Evolutionary conservation across 306 rosid species (phyloP), one percentile per base, ranked within the genome.

Genomic region (Lathyrus tuberosus): DNA sequence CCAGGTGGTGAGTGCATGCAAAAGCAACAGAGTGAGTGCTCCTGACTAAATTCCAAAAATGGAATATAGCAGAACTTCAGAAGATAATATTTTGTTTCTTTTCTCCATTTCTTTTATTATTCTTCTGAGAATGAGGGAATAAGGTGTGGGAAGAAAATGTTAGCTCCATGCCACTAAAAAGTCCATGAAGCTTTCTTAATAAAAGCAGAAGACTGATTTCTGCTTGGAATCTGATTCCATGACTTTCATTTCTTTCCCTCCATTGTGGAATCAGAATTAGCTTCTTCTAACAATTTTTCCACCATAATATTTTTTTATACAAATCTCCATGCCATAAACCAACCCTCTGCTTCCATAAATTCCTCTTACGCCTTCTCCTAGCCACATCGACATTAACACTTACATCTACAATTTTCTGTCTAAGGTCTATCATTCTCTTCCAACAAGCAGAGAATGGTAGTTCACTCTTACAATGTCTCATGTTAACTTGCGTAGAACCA

Each of bases 261-360:
- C 79, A 67, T 75, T 70, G 81, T 82, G 86, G 76, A 72, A 56
- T 79, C 42, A 4, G 78, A 82, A 82, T 78, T 75, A 67, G 81
- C 76, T 82, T 78, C 77, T 64, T 66, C 60, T 67, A 16, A 35
- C 62, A 14, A 42, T 65, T 65, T 63, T 46, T 59, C 56, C 16
- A 51, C 54, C 35, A 53, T 68, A 71, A 53, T 76, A 70, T 51
- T 75, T 60, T 78, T 71, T 18, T 67, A 18, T 17, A 70, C 62
- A 46, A 53, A 61, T 53, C 62, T 33, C 76, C 46, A 7, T 20
- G 26, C 51, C 71, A 54, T 69, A 64, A 74, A 13, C 54, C 47
- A 51, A 15, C 67, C 30, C 62, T 66, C 47, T 44, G 51, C 78
- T 22, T 28, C 81, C 64, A 42, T 82, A 82, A 75, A 75, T 75